Evolutionary conservation across 345 rosid genomes (phyloP), one percentile per base, ranked within the genome.

Genomic region (Melaleuca alternifolia): DNA sequence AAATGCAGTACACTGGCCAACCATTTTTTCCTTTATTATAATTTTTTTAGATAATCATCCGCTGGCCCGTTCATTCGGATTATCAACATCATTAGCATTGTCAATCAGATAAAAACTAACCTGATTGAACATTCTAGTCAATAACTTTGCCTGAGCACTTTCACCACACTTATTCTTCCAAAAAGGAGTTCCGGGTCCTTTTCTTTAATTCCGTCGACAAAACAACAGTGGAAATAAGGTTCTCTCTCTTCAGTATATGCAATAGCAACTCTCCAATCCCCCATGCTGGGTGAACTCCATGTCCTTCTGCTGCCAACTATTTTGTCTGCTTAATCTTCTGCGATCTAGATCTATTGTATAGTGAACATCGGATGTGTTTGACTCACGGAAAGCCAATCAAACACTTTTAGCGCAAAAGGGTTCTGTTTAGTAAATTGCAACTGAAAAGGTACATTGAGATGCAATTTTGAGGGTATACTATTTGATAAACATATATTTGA

Each of bases 181-280:
- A 85, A 93, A 93, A 84, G 89, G 61, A 86, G 91, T 90, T 82
- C 89, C 94, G 61, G 84, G 85, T 26, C 93, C 88, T 93, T 95
- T 85, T 89, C 94, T 88, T 94, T 96, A n/a, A 96, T 94, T 28
- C 95, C 93, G 50, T 85, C 91, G n/a, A n/a, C n/a, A n/a, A n/a
- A 89, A 92, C 96, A 61, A 89, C 79, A 11, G 51, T 85, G 59
- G 93, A 85, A 50, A 56, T 33, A 46, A 90, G 44, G 54, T 57
- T 86, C 86, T 81, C 84, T 84, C 52, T 91, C 90, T 65, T 90
- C 92, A 84, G 90, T 89, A 87, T 84, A 87, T 18, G 91, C 86
- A 88, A 93, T 87, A 85, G 89, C 90, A 88, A 96, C 84, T 91
- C 91, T 94, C 90, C 94, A 90, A 61, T 93, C 90, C 87, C 90